Evolutionary conservation across 768 basidiomycete species (phyloP), one percentile per base, ranked within the genome.

Genomic region (Holtermanniella nyarrowii): DNA sequence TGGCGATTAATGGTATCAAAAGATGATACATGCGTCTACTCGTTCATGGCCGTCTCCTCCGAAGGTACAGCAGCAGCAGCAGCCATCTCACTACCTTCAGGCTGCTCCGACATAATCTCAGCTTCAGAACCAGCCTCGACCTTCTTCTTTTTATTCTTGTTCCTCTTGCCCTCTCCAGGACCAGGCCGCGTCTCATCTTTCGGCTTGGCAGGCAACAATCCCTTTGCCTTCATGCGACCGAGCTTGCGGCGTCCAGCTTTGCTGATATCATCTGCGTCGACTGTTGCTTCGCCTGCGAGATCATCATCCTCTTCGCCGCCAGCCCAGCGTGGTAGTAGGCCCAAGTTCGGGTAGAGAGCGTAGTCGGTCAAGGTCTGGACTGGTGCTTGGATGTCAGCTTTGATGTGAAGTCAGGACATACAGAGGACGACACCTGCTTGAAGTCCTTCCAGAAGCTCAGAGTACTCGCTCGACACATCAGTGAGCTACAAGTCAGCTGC

Each of bases 251-350:
- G 7, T 7, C 31, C 31, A 37, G 16, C 16, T 16, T 37, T 37
- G 31, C 16, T 37, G 7, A 16, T 7, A 37, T 37, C 31, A 7
- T 7, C 31, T 7, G 10, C 31, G 16, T 37, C 31, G 16, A 7
- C 31, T 7, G 16, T 16, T 16, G 16, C 31, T 7, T 37, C 31
- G 31, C 56, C 48, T 3, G 53, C 64, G 1, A 55, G 42, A 7
- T 65, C 69, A 12, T 65, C 67, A 27, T 69, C 69, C 42, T 68
- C 69, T 47, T 71, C 69, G 22, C 60, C 48, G 0, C 65, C 63
- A 11, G 58, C 56, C 67, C 68, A 71, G 48, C 64, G 58, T 18
- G 69, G 69, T 16, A 63, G 52, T 21, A 69, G 56, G 7, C 56
- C 49, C 11, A 71, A 52, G 13, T 62, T 44, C 22, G 54, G 52